A percentile compares a stretch with the other conserved stretches of the same genome.
Evolutionary conservation across 1,284 basidiomycete genomes (phyloP).

Genomic region (Ceratorhiza oryzae-sativae): DNA sequence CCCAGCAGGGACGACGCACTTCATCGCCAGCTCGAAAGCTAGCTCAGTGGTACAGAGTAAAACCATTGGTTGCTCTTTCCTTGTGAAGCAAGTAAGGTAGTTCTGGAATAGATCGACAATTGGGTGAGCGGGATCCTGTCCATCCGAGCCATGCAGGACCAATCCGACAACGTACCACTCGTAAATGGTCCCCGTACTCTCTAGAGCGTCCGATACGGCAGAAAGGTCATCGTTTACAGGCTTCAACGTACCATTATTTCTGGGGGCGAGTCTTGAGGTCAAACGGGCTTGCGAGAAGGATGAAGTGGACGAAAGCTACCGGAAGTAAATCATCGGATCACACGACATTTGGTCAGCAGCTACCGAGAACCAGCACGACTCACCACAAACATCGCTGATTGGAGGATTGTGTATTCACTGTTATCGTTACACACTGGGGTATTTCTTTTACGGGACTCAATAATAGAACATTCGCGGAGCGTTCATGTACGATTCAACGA

Average conservation of each 20-base stretch:
- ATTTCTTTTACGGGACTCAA: too few relatives aligned
- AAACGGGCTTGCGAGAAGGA: background rate
- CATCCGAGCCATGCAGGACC: background rate
- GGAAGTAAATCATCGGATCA: conserved; percentile 16
- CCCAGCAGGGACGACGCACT: conserved; percentile 35
- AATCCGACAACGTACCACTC: conserved; percentile 31
- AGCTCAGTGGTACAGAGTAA: conserved; percentile 33
- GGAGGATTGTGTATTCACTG: too few relatives aligned
- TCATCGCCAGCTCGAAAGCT: conserved; percentile 12
- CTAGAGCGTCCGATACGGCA: conserved; percentile 8
- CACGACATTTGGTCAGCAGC: background rate
- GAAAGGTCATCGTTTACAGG: background rate
- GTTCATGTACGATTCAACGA: too few relatives aligned
- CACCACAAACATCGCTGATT: too few relatives aligned
- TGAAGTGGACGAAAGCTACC: background rate
- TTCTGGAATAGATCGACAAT: too few relatives aligned
- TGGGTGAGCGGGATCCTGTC: background rate
- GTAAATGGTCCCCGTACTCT: background rate
- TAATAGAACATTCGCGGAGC: too few relatives aligned
- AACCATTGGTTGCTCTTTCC: background rate
- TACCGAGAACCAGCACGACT: background rate
- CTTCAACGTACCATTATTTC: conserved; percentile 27
- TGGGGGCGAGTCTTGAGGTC: conserved; percentile 19
- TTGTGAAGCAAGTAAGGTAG: background rate
- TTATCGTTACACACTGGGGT: too few relatives aligned